Base-by-base conservation (phyloP, 2,329 filamentous ascomycete genomes). In the Passalora sequoiae region DNA sequence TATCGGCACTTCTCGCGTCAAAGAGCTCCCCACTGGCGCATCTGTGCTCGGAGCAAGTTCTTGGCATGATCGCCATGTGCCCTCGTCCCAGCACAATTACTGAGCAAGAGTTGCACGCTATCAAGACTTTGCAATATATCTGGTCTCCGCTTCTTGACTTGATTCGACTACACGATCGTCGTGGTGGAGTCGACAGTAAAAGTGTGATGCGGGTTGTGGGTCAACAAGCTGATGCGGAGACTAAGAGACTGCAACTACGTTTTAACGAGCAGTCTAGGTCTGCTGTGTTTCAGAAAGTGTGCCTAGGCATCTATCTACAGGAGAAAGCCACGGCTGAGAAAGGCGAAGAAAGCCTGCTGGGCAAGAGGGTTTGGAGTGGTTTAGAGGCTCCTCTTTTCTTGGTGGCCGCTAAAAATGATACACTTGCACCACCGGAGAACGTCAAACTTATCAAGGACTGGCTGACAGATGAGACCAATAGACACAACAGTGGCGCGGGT, bases 191-290 rank as follows among this genome's bases (percentile, higher is more conserved):
- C 0, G 69, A 88, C 31, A 96, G 89, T 60, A 69, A 75, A 2
- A 95, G 88, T 54, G 87, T 97, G 5, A 70, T 69, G 36, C 80
- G 89, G 12, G 91, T 95, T 60, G 82, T 86, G 6, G 86, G 86
- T 3, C 62, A 71, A 1, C 73, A 75, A 25, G 81, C 83, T 1
- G 83, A 87, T 30, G 64, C 72, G 3, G 78, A 86, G 54, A 76
- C 83, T 1, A 81, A 79, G 57, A 72, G 74, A 43, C 70, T 88
- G 25, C 86, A 91, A 62, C 65, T 83, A 44, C 76, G 76, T 3
- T 91, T 83, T 67, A 97, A 97, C 62, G 75, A 77, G 46, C 88
- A 95, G 62, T 95, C 87, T 50, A 80, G 76, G 52, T 92, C 89
- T 0, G 75, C 83, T 0, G 86, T 92, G 0, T 95, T 86, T 76